phyloP scores from a whole-genome alignment of 352 stramenopile genomes.

The Pythium dissotocum region DNA sequence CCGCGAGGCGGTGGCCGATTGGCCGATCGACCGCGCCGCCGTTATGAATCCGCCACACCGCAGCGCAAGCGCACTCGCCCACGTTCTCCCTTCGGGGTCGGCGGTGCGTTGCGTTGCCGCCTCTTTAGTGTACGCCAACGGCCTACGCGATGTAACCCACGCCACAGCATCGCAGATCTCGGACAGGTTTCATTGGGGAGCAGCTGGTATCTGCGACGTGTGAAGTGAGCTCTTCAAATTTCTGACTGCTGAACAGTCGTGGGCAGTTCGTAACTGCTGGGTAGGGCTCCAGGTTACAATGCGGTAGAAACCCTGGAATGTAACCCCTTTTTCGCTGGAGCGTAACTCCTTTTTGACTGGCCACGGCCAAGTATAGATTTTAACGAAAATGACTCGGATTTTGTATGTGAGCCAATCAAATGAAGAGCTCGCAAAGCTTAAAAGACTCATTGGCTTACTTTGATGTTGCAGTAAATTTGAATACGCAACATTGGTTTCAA shows the following conservation, averaged over 20 bases:
- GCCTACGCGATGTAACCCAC: not conserved
- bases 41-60: not conserved
- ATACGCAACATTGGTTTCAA: not conserved
- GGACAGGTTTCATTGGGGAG: not conserved
- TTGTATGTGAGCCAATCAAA: not conserved
- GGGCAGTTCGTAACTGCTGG: not conserved
- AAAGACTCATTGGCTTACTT: not conserved
- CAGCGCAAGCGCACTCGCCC: not conserved
- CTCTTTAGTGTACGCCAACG: not conserved
- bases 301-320: not conserved
- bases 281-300: not conserved
- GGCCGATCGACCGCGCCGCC: not conserved
- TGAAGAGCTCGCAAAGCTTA: not conserved
- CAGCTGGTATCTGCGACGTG: not conserved
- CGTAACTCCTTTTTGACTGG: not conserved
- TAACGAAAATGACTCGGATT: not conserved
- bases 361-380: not conserved
- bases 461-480: not conserved
- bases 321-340: constrained; percentile 1
- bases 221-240: not conserved
- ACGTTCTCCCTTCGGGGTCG: too few relatives aligned
- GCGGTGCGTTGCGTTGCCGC: not conserved
- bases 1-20: not conserved
- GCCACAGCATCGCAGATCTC: not conserved
- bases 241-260: not conserved